A percentile compares a stretch with the other conserved stretches of the same genome.
Conservation (phyloP, 331 rosid genomes). For the Quercus lobata region DNA sequence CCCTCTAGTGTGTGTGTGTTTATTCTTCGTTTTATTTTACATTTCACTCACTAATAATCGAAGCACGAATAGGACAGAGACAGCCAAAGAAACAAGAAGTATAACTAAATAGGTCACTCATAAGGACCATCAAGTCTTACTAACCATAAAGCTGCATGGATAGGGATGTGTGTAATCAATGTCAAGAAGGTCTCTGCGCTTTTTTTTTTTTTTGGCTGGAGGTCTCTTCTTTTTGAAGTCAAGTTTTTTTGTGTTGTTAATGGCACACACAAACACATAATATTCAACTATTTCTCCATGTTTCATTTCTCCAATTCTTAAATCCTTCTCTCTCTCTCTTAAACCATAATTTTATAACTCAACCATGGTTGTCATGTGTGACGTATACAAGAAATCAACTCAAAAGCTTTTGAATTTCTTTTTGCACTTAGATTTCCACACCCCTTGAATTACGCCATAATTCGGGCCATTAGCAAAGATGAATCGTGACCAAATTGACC, state of each 20-base stretch:
- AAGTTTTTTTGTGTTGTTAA: constrained; percentile 45
- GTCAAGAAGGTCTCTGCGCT: neutral
- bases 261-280: constrained; percentile 14
- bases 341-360: neutral
- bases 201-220: too few species aligned
- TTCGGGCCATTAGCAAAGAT: constrained; percentile 51
- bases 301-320: constrained; percentile 57
- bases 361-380: constrained; percentile 20
- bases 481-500: constrained; percentile 20
- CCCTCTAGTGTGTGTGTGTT: too few species aligned
- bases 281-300: constrained; percentile 31
- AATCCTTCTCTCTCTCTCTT: constrained; percentile 26
- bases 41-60: too few species aligned
- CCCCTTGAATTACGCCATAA: constrained; percentile 88
- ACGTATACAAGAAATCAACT: constrained; percentile 1
- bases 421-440: constrained; percentile 49
- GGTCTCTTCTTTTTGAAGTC: constrained; percentile 15
- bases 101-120: neutral
- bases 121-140: neutral
- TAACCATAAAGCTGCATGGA: constrained; percentile 15
- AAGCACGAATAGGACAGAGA: too few species aligned
- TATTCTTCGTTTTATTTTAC: too few species aligned
- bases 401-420: neutral
- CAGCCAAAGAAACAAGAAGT: neutral
- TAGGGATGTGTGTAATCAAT: constrained; percentile 21